Evolutionary conservation across 768 basidiomycete species (phyloP), one percentile per base, ranked within the genome.

Genomic region (Phylloporus arenicola): DNA sequence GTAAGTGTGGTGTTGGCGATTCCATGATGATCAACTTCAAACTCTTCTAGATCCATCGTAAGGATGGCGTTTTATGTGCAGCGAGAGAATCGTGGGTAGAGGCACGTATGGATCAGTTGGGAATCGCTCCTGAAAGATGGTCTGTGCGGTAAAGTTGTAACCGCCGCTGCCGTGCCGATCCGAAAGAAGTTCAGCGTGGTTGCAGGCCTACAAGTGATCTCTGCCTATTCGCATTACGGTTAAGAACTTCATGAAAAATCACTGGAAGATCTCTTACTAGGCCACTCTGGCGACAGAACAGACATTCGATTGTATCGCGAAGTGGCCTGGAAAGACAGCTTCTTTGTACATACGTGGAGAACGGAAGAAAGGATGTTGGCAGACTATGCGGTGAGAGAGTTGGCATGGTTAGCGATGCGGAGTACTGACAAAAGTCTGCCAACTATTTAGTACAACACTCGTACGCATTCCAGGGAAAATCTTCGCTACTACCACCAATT

Each of bases 41-140:
- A 72, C 30, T 64, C 67, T 56, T 74, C 73, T 4, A 72, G 50
- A 57, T 74, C 73, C 71, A 74, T 74, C 20, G 41, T 50, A 22
- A 19, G 19, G 11, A 3, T 19, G 11, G 4, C 3, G 43, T 19
- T 24, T 24, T 22, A 30, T 51, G 24, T 16, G 31, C 25, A 25
- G 20, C 31, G 25, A 40, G 47, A 46, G 33, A 42, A 9, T 42
- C 20, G 25, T 9, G 25, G 25, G 25, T 27, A 27, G 25, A 27
- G 25, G 25, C 25, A 27, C 5, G 25, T 27, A 27, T 27, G 22
- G 25, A 27, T 27, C 25, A 27, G 25, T 27, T 24, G 9, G 13
- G 17, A 37, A 37, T 16, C 16, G 35, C 29, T 48, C 17, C 43
- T 45, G 43, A 49, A 30, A n/a, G 19, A 33, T 53, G 58, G 58